Conservation (phyloP, 176 grass and related monocot species). For the Urochloa ruziziensis region DNA sequence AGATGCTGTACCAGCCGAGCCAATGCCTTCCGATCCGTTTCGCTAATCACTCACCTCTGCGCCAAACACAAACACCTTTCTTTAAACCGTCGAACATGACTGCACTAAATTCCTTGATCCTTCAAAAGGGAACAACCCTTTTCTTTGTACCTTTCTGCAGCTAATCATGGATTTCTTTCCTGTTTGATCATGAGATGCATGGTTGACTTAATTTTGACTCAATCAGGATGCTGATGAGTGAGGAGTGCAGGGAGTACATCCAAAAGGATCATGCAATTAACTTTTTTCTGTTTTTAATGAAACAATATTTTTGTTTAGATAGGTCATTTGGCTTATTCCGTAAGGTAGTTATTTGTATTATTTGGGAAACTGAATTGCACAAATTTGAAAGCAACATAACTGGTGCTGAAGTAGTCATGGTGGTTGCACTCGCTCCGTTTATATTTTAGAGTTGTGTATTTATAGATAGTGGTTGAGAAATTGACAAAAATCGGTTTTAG, state of each 20-base stretch:
- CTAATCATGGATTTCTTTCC: background rate
- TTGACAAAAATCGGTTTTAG: background rate
- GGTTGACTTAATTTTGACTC: background rate
- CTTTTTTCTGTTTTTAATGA: background rate
- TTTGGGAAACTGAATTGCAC: background rate
- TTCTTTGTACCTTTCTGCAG: background rate
- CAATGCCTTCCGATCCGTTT: background rate
- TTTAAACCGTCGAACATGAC: background rate
- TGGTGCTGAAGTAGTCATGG: too few relatives aligned
- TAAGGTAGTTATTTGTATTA: too few relatives aligned
- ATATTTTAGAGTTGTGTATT: background rate
- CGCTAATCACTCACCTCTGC: background rate
- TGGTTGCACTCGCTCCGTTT: background rate
- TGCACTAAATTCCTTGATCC: background rate
- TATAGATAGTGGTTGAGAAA: conserved; percentile 1
- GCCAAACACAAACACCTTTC: background rate
- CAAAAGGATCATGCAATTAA: background rate
- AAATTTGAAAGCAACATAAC: background rate
- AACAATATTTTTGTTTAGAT: background rate
- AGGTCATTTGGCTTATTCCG: background rate
- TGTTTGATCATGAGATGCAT: background rate
- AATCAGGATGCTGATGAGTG: background rate
- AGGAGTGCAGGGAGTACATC: background rate
- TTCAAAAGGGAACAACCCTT: background rate
- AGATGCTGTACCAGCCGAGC: conserved; percentile 28